Evolutionary conservation across 306 rosid genomes (phyloP).

Genomic region (Prunus armeniaca): DNA sequence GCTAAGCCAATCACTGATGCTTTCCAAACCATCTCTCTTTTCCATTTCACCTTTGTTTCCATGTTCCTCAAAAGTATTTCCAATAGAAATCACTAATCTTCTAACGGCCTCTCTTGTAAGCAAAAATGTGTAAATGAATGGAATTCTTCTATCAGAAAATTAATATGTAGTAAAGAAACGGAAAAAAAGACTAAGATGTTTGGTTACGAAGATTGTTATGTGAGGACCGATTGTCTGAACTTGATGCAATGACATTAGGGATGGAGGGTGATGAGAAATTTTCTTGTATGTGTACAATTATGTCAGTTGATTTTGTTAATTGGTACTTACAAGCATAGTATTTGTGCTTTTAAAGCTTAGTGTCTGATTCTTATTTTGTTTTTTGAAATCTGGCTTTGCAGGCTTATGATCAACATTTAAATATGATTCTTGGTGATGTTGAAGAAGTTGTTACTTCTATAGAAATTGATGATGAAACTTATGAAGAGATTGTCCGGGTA

Average conservation of each 20-base stretch:
- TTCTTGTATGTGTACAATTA: not conserved
- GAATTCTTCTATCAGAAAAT: not conserved
- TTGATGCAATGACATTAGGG: not conserved
- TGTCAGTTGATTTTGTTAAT: not conserved
- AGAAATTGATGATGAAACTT: conserved; percentile 96
- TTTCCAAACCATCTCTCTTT: not conserved
- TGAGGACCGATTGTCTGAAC: not conserved
- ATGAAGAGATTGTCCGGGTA: conserved; percentile 99
- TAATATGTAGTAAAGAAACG: not conserved
- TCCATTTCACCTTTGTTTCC: not conserved
- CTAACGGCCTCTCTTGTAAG: not conserved
- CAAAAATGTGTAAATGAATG: not conserved
- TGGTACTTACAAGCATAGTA: not conserved
- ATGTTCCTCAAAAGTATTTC: not conserved
- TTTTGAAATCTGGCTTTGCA: conserved; percentile 40
- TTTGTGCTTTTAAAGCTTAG: not conserved
- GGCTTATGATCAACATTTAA: conserved; percentile 99
- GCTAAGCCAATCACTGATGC: not conserved
- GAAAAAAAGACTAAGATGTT: not conserved
- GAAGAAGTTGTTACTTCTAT: conserved; percentile 91
- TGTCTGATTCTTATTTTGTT: not conserved
- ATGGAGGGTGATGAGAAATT: not conserved
- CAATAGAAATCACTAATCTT: not conserved
- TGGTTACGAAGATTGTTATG: not conserved
- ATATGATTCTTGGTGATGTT: conserved; percentile 99